Base-by-base conservation (phyloP, 108 stramenopile genomes). In the Fragilaria crotonensis region DNA sequence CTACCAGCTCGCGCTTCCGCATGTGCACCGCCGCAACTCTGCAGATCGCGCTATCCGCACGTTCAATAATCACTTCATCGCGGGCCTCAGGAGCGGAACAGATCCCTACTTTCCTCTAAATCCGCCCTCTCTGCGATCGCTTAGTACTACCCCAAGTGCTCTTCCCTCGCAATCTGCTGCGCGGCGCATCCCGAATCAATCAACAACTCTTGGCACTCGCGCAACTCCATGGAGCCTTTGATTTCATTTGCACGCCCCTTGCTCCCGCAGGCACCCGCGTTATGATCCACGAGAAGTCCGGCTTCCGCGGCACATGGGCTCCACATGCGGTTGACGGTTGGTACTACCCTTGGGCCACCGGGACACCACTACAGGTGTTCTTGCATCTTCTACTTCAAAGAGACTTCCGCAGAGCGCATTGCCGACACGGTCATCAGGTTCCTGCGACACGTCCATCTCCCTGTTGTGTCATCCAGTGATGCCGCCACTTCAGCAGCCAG, bases 261-360 rank as follows among this genome's bases (percentile, higher is more conserved):
- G n/a, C n/a, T n/a, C n/a, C n/a, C n/a, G n/a, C n/a, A n/a, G n/a
- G n/a, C n/a, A n/a, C n/a, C n/a, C n/a, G n/a, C n/a, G n/a, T n/a
- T n/a, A n/a, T n/a, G n/a, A n/a, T n/a, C n/a, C n/a, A n/a, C n/a
- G n/a, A n/a, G n/a, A n/a, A n/a, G n/a, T n/a, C n/a, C n/a, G n/a
- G n/a, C n/a, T n/a, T 45, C 0, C 30, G 45, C 1, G 7, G 29
- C 0, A 25, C 70, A 27, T 67, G 70, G 75, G 75, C 52, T 25
- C 20, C 64, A 20, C 59, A 70, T 28, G 75, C 55, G 0, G 25
- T 47, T 7, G 67, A 67, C 25, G 70, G 63, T 1, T 78, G 77
- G 77, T 82, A 72, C 47, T n/a, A n/a, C n/a, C n/a, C 1, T 72
- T 14, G 71, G 71, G 5, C 81, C 77, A 30, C 62, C 74, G 4